Conservation (phyloP, 2,329 filamentous ascomycete genomes). For the Tolypocladium nubicola region DNA sequence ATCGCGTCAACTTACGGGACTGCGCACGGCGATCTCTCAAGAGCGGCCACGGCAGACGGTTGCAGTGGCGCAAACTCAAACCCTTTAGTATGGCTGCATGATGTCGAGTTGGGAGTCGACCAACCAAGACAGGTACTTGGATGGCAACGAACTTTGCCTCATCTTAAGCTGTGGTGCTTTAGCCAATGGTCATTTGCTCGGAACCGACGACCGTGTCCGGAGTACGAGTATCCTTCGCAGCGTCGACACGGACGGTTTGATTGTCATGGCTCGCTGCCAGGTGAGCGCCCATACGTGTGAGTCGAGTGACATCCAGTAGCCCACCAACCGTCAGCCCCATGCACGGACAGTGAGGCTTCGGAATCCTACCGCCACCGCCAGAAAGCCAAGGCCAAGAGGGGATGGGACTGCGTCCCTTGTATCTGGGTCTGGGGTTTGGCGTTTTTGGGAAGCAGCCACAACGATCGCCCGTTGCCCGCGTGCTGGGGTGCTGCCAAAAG, state of each 20-base stretch:
- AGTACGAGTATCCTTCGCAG: not conserved
- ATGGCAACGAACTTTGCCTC: not conserved
- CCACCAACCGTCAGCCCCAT: slow-evolving; percentile 9
- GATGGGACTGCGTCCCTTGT: not conserved
- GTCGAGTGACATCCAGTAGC: slow-evolving; percentile 1
- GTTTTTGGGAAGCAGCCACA: not conserved
- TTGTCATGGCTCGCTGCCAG: not conserved
- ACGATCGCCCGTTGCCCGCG: not conserved
- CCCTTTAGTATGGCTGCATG: not conserved
- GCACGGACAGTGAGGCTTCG: slow-evolving; percentile 8
- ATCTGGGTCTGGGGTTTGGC: slow-evolving; percentile 2
- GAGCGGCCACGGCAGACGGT: not conserved
- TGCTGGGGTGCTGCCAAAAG: not conserved
- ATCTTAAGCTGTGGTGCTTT: not conserved
- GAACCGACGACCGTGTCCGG: not conserved
- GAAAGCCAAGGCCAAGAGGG: slow-evolving; percentile 6
- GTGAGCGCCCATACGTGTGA: not conserved
- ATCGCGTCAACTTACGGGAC: not conserved
- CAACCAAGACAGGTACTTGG: not conserved
- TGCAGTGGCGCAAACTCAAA: not conserved
- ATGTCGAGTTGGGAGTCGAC: not conserved
- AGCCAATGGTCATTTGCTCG: not conserved
- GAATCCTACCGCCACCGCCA: slow-evolving; percentile 7
- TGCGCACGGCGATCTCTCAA: not conserved
- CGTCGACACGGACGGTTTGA: not conserved